A percentile compares a stretch with the other conserved stretches of the same genome.
Conservation (phyloP, 208 protist genomes). For the Hexamita inflata region DNA sequence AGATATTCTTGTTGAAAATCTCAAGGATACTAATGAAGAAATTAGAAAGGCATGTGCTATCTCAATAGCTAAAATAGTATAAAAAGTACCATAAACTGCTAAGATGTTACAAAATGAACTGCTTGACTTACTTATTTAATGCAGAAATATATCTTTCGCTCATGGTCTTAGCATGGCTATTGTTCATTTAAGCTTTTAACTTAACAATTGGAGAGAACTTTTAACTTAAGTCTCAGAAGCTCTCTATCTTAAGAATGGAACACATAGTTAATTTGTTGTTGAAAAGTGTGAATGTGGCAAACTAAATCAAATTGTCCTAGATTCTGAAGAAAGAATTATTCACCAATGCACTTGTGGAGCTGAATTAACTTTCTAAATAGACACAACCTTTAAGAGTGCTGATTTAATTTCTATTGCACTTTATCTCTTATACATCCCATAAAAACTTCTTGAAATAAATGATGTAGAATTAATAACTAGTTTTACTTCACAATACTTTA, state of each 20-base stretch:
- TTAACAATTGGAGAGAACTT: neutral
- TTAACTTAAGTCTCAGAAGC: neutral
- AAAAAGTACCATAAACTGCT: neutral
- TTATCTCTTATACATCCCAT: neutral
- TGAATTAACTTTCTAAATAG: too few relatives aligned
- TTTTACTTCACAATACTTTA: neutral
- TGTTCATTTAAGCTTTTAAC: neutral
- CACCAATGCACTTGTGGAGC: too few relatives aligned
- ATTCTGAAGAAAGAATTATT: too few relatives aligned
- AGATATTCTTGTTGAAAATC: neutral
- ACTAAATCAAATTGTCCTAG: neutral
- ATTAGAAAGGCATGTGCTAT: neutral
- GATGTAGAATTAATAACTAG: neutral
- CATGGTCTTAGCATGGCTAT: neutral
- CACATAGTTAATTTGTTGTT: neutral
- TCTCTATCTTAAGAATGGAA: neutral
- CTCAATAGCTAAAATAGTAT: neutral
- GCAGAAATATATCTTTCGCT: neutral
- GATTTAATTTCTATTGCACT: neutral
- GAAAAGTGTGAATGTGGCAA: neutral
- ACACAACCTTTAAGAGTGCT: neutral
- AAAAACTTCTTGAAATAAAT: neutral
- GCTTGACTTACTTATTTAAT: neutral
- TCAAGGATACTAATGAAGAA: neutral
- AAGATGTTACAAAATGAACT: neutral